These are phyloP conservation scores for Tolypocladium album DNA, from an alignment of 2,329 filamentous ascomycete species.

Conservation along the genomic window DNA sequence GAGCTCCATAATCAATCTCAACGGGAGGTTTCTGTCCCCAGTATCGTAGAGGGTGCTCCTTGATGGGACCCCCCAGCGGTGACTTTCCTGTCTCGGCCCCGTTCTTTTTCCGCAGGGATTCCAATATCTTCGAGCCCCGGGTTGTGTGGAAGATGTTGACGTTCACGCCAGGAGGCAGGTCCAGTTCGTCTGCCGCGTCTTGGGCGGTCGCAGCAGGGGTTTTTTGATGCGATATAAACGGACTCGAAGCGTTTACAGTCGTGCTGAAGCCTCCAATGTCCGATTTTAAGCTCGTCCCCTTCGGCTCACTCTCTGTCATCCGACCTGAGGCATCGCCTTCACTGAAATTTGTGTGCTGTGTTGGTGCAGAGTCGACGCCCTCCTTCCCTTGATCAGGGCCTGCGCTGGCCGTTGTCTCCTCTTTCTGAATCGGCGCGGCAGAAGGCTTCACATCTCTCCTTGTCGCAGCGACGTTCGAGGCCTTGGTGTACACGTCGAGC, in stretches of 20 bases:
- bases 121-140: conserved; percentile 33
- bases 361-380: not conserved
- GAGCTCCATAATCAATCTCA: not conserved
- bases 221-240: not conserved
- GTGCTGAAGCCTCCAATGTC: not conserved
- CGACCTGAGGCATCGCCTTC: not conserved
- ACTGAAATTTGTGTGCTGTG: not conserved
- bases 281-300: not conserved
- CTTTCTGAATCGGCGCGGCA: not conserved
- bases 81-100: conserved; percentile 2
- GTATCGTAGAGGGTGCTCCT: conserved; percentile 26
- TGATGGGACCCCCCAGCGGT: conserved; percentile 11
- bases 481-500: conserved; percentile 37
- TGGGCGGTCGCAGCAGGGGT: conserved; percentile 2
- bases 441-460: conserved; percentile 14
- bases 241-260: not conserved
- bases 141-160: conserved; percentile 38
- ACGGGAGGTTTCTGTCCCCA: conserved; percentile 19
- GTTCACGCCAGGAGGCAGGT: conserved; percentile 29
- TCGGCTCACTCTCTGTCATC: not conserved
- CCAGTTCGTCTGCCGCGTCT: conserved; percentile 14
- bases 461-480: conserved; percentile 30
- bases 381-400: not conserved
- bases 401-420: not conserved
- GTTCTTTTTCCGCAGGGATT: conserved; percentile 20